Percentiles rank a stretch among this genome's conserved stretches.
These are phyloP conservation scores for Smallanthus sonchifolius DNA, from an alignment of 129 eudicot genomes.

Conservation along the genomic window DNA sequence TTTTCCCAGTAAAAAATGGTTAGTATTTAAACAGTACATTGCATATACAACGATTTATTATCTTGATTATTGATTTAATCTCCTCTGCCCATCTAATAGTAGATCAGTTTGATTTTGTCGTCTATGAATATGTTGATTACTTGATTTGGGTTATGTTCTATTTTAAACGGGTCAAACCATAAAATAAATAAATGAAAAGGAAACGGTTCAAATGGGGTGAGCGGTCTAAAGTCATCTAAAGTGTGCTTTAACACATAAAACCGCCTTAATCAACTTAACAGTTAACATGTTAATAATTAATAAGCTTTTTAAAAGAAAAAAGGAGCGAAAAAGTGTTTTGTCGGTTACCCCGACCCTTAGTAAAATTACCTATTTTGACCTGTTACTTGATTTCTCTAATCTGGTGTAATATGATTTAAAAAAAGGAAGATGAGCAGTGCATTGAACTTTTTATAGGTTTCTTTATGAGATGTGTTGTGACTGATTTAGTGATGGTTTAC, in stretches of 20 bases:
- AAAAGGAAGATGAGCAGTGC: background rate
- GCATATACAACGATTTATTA: no score
- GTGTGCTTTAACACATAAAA: no score
- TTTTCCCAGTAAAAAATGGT: background rate
- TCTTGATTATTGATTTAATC: no score
- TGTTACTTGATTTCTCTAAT: background rate
- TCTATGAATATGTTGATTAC: background rate
- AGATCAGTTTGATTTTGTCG: no score
- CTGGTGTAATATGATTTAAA: background rate
- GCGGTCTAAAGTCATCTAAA: no score
- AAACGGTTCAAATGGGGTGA: no score
- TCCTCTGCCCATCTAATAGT: no score
- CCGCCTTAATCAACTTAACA: no score
- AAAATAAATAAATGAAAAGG: no score
- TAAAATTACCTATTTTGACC: background rate
- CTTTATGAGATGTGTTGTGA: background rate
- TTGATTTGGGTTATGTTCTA: background rate
- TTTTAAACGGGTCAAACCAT: background rate
- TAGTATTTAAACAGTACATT: background rate
- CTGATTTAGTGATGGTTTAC: background rate
- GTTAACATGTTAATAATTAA: no score
- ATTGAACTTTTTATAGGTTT: background rate
- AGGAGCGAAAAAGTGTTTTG: background rate
- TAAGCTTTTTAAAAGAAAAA: background rate
- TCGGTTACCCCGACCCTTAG: background rate